Evolutionary conservation across 1,284 basidiomycete species (phyloP).

Genomic region (Tylopilus sp.): DNA sequence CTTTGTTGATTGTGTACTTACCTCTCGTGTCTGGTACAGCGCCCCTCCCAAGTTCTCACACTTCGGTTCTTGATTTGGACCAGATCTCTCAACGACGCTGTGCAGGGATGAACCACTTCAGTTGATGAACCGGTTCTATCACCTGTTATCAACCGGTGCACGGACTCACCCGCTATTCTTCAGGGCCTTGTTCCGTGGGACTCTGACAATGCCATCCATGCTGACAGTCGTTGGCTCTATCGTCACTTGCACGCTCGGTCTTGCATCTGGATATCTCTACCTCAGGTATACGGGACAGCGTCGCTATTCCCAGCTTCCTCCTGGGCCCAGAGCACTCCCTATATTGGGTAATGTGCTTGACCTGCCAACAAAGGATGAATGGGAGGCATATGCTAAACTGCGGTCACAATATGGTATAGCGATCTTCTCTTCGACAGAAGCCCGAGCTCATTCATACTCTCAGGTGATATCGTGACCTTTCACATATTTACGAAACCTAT

Average conservation of each 20-base stretch:
- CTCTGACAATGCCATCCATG: neutral
- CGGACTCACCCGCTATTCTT: too few species aligned
- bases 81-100: too few species aligned
- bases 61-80: too few species aligned
- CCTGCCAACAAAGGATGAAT: conserved; percentile 6
- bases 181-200: neutral
- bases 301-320: conserved; percentile 1
- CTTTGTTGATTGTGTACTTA: too few species aligned
- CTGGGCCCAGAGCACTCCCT: conserved; percentile 1
- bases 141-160: neutral
- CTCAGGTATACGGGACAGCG: neutral
- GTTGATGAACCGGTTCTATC: conserved; percentile 3
- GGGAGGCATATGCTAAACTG: conserved; percentile 3
- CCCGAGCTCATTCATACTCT: neutral
- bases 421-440: neutral
- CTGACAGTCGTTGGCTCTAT: neutral
- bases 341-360: conserved; percentile 5
- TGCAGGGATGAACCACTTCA: neutral
- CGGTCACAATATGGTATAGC: neutral
- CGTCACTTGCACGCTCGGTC: conserved; percentile 5
- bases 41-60: too few species aligned
- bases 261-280: conserved; percentile 1
- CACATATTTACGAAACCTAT: conserved; percentile 10
- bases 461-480: conserved; percentile 12
- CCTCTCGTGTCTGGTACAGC: too few species aligned